Base-by-base conservation (phyloP, 1,284 basidiomycete species). In the Puccinia brachypodii region DNA sequence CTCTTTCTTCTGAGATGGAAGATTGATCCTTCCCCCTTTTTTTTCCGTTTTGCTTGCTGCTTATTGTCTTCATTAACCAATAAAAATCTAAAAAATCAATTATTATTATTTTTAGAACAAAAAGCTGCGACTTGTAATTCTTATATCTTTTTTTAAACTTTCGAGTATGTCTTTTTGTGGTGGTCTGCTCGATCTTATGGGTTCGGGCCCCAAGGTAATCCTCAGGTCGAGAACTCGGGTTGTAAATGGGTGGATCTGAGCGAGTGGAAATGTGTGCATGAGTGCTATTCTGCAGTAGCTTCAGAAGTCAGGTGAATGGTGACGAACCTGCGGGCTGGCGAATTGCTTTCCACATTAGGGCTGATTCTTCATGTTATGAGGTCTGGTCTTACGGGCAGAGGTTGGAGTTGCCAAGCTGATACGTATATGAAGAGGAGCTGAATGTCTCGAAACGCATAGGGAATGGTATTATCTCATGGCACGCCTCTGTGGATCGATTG, bases 1-100 rank as follows among this genome's bases (percentile, higher is more conserved):
- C 93, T 42, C 87, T 98, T 84, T 93, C 94, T 87, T 93, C 90
- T 83, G 89, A 88, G 84, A 96, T 97, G 89, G 96, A 98, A 85
- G 89, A 90, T 85, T 89, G 84, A 74, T 13, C 36, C 9, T 22
- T 50, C 47, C 22, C 47, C 7, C 19, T 42, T 8, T 42, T 66
- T 38, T 25, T 31, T n/a, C 31, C 33, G 25, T 62, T 8, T 62
- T 50, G 11, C 22, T 50, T 50, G 22, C 47, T n/a, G n/a, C n/a
- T n/a, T n/a, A 53, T 16, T 53, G n/a, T 53, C n/a, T 19, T 4
- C 14, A 53, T 19, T 19, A 53, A 53, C 7, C 14, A 53, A 53
- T 19, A 53, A 53, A 9, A 11, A 11, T 9, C 9, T 53, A 13
- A 53, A 53, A 22, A 4, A 22, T 13, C 3, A 22, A 53, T n/a